Percentiles rank a stretch among this genome's conserved stretches.
Evolutionary conservation across 169 alveolate genomes (phyloP).

Genomic region (Eimeria tenella): DNA sequence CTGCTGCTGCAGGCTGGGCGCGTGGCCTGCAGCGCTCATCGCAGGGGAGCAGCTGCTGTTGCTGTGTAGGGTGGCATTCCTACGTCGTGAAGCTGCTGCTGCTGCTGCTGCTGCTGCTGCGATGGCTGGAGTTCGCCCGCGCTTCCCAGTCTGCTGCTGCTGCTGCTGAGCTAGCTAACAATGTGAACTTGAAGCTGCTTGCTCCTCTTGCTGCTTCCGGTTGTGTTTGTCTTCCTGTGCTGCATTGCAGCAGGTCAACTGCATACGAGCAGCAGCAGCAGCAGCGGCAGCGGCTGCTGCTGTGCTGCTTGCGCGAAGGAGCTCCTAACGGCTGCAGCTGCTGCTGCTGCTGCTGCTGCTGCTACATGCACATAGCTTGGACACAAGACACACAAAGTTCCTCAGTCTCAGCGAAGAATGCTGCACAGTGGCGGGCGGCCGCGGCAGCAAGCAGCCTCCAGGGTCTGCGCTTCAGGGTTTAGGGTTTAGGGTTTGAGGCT

Average conservation of each 20-base stretch:
- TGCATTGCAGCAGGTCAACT: no score
- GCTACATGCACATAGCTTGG: background rate
- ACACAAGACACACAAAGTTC: no score
- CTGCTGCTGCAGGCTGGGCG: slow-evolving; percentile 53
- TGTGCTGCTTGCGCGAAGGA: background rate
- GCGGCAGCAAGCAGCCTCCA: background rate
- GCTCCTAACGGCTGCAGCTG: slow-evolving; percentile 17
- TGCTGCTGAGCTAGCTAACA: background rate
- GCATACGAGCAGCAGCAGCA: background rate
- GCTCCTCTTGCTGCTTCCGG: background rate
- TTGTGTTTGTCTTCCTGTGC: background rate
- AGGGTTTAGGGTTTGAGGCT: slow-evolving; percentile 7
- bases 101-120: slow-evolving; percentile 50
- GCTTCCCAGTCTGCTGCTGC: background rate
- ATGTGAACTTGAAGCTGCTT: background rate
- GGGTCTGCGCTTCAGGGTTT: background rate
- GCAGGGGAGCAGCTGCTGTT: slow-evolving; percentile 52
- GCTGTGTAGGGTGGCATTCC: slow-evolving; percentile 24
- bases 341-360: background rate
- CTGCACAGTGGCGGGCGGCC: background rate
- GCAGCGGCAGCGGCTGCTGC: slow-evolving; percentile 27
- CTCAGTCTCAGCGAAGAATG: background rate
- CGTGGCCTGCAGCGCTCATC: slow-evolving; percentile 51
- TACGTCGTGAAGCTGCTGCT: slow-evolving; percentile 25
- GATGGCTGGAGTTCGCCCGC: background rate